phyloP scores from a whole-genome alignment of 176 grass and related monocot species.

The Bromus sterilis region DNA sequence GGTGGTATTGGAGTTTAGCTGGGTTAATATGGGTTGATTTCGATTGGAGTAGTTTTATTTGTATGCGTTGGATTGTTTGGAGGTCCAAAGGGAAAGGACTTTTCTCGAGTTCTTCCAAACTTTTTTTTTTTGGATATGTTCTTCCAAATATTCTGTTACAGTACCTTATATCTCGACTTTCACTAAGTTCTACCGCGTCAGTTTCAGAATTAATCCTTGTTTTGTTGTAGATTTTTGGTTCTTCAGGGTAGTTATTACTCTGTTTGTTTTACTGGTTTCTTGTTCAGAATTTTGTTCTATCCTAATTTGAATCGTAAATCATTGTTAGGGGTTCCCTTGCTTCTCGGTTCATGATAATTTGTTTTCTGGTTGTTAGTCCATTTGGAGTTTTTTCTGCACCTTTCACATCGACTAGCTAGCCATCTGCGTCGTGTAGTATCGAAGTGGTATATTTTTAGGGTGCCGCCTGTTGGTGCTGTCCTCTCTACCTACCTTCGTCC shows the following conservation, averaged over 20 bases:
- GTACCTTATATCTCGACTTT: neutral
- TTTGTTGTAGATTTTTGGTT: neutral
- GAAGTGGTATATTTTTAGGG: neutral
- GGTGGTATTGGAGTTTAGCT: neutral
- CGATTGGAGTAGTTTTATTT: neutral
- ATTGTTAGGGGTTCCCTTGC: neutral
- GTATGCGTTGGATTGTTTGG: neutral
- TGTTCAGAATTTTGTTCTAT: neutral
- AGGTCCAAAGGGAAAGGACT: neutral
- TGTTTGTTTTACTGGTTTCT: neutral
- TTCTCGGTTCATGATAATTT: neutral
- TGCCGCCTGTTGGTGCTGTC: constrained; percentile 16
- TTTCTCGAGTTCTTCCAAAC: neutral
- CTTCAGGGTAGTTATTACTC: neutral
- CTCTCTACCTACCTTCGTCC: constrained; percentile 22
- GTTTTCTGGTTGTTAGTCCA: neutral
- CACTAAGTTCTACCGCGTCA: neutral
- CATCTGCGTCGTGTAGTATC: constrained; percentile 19
- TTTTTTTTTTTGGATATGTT: too few species aligned
- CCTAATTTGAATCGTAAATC: neutral
- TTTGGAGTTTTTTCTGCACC: neutral
- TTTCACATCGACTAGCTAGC: neutral
- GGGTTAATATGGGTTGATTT: neutral
- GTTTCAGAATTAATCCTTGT: constrained; percentile 16
- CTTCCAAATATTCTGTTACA: neutral